These are phyloP conservation scores for Mycena sanguinolenta DNA, from an alignment of 768 basidiomycete species.

Conservation along the genomic window DNA sequence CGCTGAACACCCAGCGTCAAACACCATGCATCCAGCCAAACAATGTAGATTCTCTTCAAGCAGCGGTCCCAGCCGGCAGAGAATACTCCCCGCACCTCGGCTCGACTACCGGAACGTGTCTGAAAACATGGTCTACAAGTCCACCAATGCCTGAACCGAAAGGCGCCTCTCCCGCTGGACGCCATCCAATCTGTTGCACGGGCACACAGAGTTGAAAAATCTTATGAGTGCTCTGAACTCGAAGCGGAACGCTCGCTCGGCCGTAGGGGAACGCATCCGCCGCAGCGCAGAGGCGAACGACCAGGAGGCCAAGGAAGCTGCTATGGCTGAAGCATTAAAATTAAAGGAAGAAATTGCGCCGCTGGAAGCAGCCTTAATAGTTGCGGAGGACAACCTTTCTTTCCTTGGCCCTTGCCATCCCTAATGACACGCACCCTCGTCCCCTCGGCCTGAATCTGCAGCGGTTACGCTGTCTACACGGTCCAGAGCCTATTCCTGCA, in stretches of 20 bases:
- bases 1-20: background rate
- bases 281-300: conserved; percentile 54
- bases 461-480: conserved; percentile 80
- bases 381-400: conserved; percentile 74
- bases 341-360: conserved; percentile 73
- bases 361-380: conserved; percentile 66
- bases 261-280: conserved; percentile 75
- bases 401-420: conserved; percentile 78
- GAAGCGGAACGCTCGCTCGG: conserved; percentile 75
- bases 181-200: conserved; percentile 73
- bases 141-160: conserved; percentile 81
- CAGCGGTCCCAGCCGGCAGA: conserved; percentile 33
- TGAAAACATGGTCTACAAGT: conserved; percentile 78
- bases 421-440: conserved; percentile 87
- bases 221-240: conserved; percentile 70
- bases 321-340: conserved; percentile 69
- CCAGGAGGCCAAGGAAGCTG: conserved; percentile 58
- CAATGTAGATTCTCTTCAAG: conserved; percentile 39
- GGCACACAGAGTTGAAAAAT: conserved; percentile 71
- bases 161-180: conserved; percentile 68
- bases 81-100: conserved; percentile 76
- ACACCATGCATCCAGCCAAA: conserved; percentile 45
- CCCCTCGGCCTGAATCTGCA: conserved; percentile 81
- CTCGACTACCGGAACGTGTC: conserved; percentile 82
- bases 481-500: conserved; percentile 67